Evolutionary conservation across 371 early-diverging fungal genomes (phyloP).

Genomic region (Chytridiales sp.): DNA sequence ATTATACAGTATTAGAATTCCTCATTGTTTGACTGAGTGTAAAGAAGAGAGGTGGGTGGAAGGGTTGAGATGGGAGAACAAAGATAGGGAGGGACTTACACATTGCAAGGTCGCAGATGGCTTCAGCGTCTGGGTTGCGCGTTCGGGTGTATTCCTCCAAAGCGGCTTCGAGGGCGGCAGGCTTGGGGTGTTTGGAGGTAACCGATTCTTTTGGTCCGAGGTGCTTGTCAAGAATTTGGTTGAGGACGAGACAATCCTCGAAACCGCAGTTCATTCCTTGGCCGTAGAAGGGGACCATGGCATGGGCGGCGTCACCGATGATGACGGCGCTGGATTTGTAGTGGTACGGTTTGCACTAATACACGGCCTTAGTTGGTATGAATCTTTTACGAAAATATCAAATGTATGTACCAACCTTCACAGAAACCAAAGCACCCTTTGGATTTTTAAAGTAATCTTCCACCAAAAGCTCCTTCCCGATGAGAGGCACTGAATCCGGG

Average conservation of each 20-base stretch:
- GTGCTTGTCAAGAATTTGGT: slow-evolving; percentile 62
- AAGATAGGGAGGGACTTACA: slow-evolving; percentile 19
- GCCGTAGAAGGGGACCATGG: slow-evolving; percentile 94
- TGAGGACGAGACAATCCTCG: slow-evolving; percentile 84
- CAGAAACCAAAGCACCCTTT: slow-evolving; percentile 76
- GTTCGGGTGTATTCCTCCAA: slow-evolving; percentile 65
- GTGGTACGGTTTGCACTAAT: slow-evolving; percentile 81
- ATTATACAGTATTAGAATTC: neutral
- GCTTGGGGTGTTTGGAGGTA: slow-evolving; percentile 19
- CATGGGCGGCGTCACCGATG: slow-evolving; percentile 95
- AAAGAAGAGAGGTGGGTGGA: neutral
- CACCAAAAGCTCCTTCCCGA: slow-evolving; percentile 69
- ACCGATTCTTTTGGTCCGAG: slow-evolving; percentile 34
- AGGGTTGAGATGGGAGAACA: neutral
- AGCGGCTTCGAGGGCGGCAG: slow-evolving; percentile 24
- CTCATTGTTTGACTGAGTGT: neutral
- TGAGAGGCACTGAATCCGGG: slow-evolving; percentile 77
- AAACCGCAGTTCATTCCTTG: slow-evolving; percentile 98
- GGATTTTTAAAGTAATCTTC: slow-evolving; percentile 81
- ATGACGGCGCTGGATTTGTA: slow-evolving; percentile 73
- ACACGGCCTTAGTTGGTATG: neutral
- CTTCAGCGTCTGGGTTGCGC: slow-evolving; percentile 78
- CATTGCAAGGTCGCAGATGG: slow-evolving; percentile 94
- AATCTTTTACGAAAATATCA: neutral
- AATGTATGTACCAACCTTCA: slow-evolving; percentile 66